Evolutionary conservation across 441 rosid species (phyloP), one percentile per base, ranked within the genome.

Genomic region (Manihot esculenta): DNA sequence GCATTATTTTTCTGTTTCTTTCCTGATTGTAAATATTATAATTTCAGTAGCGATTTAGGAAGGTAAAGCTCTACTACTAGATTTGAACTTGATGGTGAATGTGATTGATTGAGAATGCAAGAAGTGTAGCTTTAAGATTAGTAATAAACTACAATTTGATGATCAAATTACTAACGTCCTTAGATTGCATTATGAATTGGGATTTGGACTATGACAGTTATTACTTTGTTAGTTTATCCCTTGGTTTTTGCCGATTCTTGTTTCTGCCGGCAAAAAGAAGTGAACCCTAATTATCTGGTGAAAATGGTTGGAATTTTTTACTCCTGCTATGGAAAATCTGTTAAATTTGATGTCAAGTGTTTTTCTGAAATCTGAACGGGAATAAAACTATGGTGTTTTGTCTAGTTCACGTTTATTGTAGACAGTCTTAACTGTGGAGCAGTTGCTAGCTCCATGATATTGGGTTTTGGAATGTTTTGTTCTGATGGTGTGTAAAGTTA

Each of bases 51-150:
- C 18, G 14, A 44, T 64, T 33, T 24, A 50, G 17, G 20, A 33
- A 24, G 65, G 23, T 49, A 42, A 63, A n/a, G 51, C 62, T 68
- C 2, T 15, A 2, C 9, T 54, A 8, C 61, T 53, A 38, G 62
- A 67, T 67, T 53, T 67, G 61, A 67, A 12, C n/a, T 64, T 38
- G 7, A 26, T 63, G 21, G 41, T 45, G 12, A 45, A 45, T 24
- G n/a, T 64, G 24, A n/a, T 10, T 48, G 21, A 24, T 64, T 64
- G 14, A 14, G 18, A n/a, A 20, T 61, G 65, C 65, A 24, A 17
- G 6, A 62, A 20, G 1, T 42, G 12, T 13, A 12, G 27, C 51
- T 44, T 26, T 23, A 15, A 48, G 41, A 64, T 48, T 15, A 24
- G 42, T 48, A 13, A 35, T 35, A 33, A 20, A 55, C 33, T 53